phyloP scores from a whole-genome alignment of 2,329 filamentous ascomycete genomes.

The Fusarium miscanthi region DNA sequence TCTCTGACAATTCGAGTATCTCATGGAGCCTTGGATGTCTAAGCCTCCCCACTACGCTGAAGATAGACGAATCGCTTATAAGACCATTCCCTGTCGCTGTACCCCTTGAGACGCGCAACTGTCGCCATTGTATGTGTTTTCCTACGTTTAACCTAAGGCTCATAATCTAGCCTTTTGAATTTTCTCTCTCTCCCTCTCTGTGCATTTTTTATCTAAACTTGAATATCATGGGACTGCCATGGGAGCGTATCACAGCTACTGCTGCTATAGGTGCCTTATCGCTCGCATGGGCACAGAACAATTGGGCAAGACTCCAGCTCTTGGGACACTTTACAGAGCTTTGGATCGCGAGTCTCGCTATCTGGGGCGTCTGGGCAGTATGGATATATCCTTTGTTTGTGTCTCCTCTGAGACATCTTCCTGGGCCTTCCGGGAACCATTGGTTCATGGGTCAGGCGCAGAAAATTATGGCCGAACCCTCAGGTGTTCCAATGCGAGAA shows the following conservation, averaged over 20 bases:
- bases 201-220: background rate
- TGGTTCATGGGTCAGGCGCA: constrained; percentile 62
- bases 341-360: constrained; percentile 51
- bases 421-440: constrained; percentile 56
- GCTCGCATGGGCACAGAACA: constrained; percentile 31
- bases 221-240: constrained; percentile 39
- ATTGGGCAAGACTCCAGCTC: constrained; percentile 49
- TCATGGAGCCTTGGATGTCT: background rate
- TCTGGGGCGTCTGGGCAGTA: constrained; percentile 55
- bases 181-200: background rate
- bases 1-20: constrained; percentile 36
- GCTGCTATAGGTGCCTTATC: constrained; percentile 42
- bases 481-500: constrained; percentile 58
- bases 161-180: background rate
- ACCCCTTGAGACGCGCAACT: constrained; percentile 34
- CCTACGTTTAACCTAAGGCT: constrained; percentile 14
- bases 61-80: constrained; percentile 42
- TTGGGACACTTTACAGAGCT: constrained; percentile 48
- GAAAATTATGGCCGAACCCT: constrained; percentile 53
- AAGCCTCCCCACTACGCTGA: constrained; percentile 28
- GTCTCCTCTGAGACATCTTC: constrained; percentile 62
- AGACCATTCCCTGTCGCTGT: constrained; percentile 33
- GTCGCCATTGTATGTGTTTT: constrained; percentile 5
- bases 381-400: constrained; percentile 62
- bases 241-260: constrained; percentile 39